These are phyloP conservation scores for Apiospora phragmitis DNA, from an alignment of 2,329 filamentous ascomycete genomes.

Conservation along the genomic window DNA sequence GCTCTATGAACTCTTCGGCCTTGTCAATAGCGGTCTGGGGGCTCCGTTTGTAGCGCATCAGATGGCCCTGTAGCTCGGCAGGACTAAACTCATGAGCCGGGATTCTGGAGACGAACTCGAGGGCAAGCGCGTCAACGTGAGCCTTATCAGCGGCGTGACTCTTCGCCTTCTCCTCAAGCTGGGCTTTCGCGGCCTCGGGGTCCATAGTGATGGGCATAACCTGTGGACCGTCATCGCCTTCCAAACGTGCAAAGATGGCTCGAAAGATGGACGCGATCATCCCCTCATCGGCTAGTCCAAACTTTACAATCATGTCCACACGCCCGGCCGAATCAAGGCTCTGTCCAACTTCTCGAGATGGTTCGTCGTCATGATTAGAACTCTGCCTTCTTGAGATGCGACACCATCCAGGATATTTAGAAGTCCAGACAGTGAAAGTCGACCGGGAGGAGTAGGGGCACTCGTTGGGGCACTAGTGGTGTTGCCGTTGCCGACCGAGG, in stretches of 20 bases:
- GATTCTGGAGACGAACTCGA: conserved; percentile 50
- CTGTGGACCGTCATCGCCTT: conserved; percentile 42
- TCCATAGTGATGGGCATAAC: conserved; percentile 26
- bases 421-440: conserved; percentile 72
- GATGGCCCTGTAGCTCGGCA: conserved; percentile 60
- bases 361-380: conserved; percentile 68
- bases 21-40: conserved; percentile 49
- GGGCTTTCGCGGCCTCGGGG: conserved; percentile 29
- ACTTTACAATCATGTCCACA: conserved; percentile 60
- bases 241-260: conserved; percentile 56
- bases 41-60: conserved; percentile 56
- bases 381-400: conserved; percentile 62
- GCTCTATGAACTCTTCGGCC: conserved; percentile 49
- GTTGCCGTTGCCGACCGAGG: conserved; percentile 31
- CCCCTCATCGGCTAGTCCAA: conserved; percentile 51
- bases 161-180: conserved; percentile 31
- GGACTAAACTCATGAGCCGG: conserved; percentile 58
- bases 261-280: conserved; percentile 58
- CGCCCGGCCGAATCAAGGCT: conserved; percentile 64
- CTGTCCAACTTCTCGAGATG: conserved; percentile 62
- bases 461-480: conserved; percentile 8
- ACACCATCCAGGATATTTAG: conserved; percentile 81
- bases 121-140: conserved; percentile 46
- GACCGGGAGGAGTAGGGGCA: conserved; percentile 20
- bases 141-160: conserved; percentile 37